These are phyloP conservation scores for Periconia digitata DNA, from an alignment of 2,329 filamentous ascomycete species.

Conservation along the genomic window DNA sequence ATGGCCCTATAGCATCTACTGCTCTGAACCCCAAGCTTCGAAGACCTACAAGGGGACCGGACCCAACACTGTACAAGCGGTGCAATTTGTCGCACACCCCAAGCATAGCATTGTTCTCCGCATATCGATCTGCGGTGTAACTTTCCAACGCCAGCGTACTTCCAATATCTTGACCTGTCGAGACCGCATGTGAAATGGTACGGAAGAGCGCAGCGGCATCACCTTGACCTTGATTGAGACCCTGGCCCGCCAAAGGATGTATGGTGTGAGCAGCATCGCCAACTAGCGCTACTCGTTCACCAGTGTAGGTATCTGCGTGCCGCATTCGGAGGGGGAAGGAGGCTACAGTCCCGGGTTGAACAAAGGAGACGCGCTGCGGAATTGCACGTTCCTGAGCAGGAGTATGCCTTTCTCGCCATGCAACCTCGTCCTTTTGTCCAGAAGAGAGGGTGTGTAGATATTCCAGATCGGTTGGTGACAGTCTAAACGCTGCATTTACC, in stretches of 20 bases:
- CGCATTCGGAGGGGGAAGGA: slow-evolving; percentile 90
- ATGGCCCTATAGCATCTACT: slow-evolving; percentile 70
- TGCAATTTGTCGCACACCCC: slow-evolving; percentile 88
- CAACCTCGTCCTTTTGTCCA: slow-evolving; percentile 68
- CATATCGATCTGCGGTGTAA: slow-evolving; percentile 80
- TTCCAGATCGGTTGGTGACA: slow-evolving; percentile 74
- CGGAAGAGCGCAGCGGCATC: slow-evolving; percentile 79
- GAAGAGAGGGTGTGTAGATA: slow-evolving; percentile 71
- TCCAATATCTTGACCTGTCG: slow-evolving; percentile 86
- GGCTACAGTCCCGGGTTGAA: slow-evolving; percentile 79
- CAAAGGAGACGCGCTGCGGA: slow-evolving; percentile 66
- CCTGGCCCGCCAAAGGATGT: slow-evolving; percentile 92
- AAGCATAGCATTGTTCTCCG: slow-evolving; percentile 74
- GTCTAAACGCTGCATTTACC: slow-evolving; percentile 91
- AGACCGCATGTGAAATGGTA: slow-evolving; percentile 74
- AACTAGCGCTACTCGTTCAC: slow-evolving; percentile 85
- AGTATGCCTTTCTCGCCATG: slow-evolving; percentile 81
- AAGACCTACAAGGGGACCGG: slow-evolving; percentile 76
- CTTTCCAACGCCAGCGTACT: slow-evolving; percentile 74
- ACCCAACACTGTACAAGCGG: slow-evolving; percentile 82
- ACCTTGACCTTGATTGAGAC: slow-evolving; percentile 88
- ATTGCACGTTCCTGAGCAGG: slow-evolving; percentile 49
- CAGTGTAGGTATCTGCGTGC: slow-evolving; percentile 91
- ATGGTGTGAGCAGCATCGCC: slow-evolving; percentile 95
- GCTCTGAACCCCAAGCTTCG: slow-evolving; percentile 75